Percentiles rank a stretch among this genome's conserved stretches.
Evolutionary conservation across 768 basidiomycete genomes (phyloP).

Genomic region (Russula brevipes): DNA sequence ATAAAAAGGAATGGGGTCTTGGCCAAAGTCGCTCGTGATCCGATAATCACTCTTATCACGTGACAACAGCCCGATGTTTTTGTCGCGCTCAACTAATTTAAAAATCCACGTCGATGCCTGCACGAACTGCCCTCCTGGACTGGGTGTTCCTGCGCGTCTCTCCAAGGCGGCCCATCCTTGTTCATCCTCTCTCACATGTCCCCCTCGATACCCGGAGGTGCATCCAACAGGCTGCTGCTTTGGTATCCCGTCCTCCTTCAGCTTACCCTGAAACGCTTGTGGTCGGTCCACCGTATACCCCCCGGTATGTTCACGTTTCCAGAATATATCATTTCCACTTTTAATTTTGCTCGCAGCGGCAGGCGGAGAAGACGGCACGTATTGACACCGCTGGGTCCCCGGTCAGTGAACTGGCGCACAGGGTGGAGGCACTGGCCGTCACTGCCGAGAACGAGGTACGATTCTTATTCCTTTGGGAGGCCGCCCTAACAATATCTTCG

Average conservation of each 20-base stretch:
- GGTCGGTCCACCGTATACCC: background rate
- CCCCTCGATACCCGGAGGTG: background rate
- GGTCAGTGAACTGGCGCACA: slow-evolving; percentile 11
- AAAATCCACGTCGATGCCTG: too few relatives aligned
- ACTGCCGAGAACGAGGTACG: background rate
- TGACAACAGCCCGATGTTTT: too few relatives aligned
- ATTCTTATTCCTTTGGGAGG: background rate
- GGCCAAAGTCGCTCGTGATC: too few relatives aligned
- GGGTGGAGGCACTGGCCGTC: slow-evolving; percentile 21
- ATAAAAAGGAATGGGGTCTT: background rate
- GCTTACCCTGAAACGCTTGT: background rate
- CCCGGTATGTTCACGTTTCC: background rate
- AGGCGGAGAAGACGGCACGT: background rate
- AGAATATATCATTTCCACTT: too few relatives aligned
- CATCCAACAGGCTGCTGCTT: background rate
- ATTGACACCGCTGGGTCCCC: background rate
- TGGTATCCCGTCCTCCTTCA: background rate
- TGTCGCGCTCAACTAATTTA: too few relatives aligned
- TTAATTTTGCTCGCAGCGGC: background rate
- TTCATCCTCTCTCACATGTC: background rate
- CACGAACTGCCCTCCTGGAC: too few relatives aligned
- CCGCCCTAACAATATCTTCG: background rate
- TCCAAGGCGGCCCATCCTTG: too few relatives aligned
- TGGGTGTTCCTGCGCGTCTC: too few relatives aligned
- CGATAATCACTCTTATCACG: too few relatives aligned